Base-by-base conservation (phyloP, 1,284 basidiomycete genomes). In the Melampsora larici-populina region DNA sequence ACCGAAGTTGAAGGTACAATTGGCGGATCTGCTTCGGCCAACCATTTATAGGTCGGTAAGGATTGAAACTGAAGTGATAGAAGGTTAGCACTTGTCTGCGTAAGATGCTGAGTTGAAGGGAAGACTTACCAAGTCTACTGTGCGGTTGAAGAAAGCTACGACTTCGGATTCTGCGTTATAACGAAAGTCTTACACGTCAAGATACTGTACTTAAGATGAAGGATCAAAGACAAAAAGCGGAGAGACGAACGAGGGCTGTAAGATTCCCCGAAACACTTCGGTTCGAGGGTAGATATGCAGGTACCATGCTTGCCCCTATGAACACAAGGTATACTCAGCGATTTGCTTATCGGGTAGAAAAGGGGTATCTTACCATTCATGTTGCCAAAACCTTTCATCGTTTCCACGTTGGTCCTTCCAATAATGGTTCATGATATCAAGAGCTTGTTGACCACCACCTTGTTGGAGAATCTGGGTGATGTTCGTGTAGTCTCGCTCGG, bases 31-130 rank as follows among this genome's bases (percentile, higher is more conserved):
- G 87, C 88, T n/a, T 86, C 84, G 21, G 86, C 85, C 46, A 93
- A 88, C 88, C 88, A 92, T 15, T 87, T 85, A 82, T 89, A 92
- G 0, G 92, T 92, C 0, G 91, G 89, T 40, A 91, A 86, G 15
- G 86, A 86, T 88, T 89, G 58, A 43, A 70, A 77, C 74, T 77
- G 33, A 18, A 21, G 29, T 58, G 55, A 29, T n/a, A 15, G 18
- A 43, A 9, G 40, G 11, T 43, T 43, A 43, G 13, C 7, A 8
- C 7, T 13, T 43, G 40, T 43, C 7, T n/a, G 55, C n/a, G 2
- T 7, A 8, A 58, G n/a, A 15, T 58, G 29, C 8, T 1, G 13
- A 29, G 55, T n/a, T 58, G 1, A 29, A 29, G 21, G 7, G 31
- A 51, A 65, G 9, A 55, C 63, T 31, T 43, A 78, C 68, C 63